Evolutionary conservation across 1,284 basidiomycete species (phyloP), one percentile per base, ranked within the genome.

Genomic region (Ganoderma resinaceum): DNA sequence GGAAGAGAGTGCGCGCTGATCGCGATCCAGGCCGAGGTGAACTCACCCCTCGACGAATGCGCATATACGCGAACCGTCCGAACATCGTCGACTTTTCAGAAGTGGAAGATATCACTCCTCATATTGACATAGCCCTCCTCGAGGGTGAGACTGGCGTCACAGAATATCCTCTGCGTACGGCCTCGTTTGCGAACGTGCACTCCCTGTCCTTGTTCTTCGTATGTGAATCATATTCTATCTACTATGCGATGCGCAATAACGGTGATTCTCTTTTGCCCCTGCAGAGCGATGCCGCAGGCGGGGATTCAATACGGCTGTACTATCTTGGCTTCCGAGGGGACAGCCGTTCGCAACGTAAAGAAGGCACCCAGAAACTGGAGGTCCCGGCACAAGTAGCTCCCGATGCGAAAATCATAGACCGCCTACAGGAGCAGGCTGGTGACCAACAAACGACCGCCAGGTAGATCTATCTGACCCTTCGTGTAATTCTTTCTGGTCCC

Each of bases 251-350:
- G 14, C 26, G 11, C 37, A 60, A 37, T 38, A 26, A 40, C 26
- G 14, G 29, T 38, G 20, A 33, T 33, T 2, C 20, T 37, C 18
- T 12, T 38, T 40, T n/a, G 3, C 16, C 35, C 12, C 20, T 40
- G 38, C 58, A 60, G 93, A 88, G 86, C 67, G 87, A 94, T 62
- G 83, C 93, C 0, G 82, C 83, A 3, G 91, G 89, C 1, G 89
- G 84, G 33, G 90, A 92, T 9, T 76, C 80, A 7, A 87, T 91
- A 2, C 82, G 89, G 46, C 79, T 95, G 55, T 95, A 91, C 76
- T 95, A 89, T 76, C 76, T 95, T 62, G 94, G 94, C 16, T 95
- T 95, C 83, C 91, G 89, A 76, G 94, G 94, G 57, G 92, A 94
- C 72, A 82, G 84, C 55, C 82, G 85, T 60, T 82, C 83, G n/a